phyloP scores from a whole-genome alignment of 2,329 filamentous ascomycete genomes.

The Nothopassalora personata region DNA sequence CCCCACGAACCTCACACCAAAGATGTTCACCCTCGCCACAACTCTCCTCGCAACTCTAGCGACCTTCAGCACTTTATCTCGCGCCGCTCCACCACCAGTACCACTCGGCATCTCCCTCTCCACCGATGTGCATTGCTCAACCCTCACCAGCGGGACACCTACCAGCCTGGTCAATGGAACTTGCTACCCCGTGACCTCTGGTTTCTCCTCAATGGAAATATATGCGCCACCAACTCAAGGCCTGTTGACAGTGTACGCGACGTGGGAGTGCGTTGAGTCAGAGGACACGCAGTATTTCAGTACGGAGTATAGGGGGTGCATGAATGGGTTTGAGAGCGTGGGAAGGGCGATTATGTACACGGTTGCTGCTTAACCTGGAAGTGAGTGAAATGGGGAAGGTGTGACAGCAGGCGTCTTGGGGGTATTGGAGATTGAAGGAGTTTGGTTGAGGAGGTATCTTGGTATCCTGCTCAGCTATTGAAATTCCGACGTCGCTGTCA shows the following conservation, averaged over 20 bases:
- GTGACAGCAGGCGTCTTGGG: background rate
- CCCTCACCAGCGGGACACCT: background rate
- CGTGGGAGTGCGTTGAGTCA: background rate
- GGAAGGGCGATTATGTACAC: background rate
- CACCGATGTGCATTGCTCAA: background rate
- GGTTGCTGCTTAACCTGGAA: background rate
- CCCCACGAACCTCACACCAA: background rate
- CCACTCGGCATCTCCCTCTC: background rate
- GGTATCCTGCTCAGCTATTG: background rate
- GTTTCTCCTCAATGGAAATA: background rate
- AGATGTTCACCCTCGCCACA: background rate
- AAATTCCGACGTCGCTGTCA: background rate
- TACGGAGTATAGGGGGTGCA: background rate
- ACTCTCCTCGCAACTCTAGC: background rate
- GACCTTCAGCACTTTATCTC: background rate
- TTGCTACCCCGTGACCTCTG: background rate
- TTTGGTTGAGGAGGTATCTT: background rate
- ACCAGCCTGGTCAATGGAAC: background rate
- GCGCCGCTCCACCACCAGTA: background rate
- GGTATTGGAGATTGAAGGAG: background rate
- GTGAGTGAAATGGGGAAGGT: too few species aligned
- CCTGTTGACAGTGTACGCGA: background rate
- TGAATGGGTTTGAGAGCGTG: background rate
- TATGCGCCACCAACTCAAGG: background rate
- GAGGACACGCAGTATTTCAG: background rate